Evolutionary conservation across 73 alveolate genomes (phyloP).

Genomic region (Chromera velia): DNA sequence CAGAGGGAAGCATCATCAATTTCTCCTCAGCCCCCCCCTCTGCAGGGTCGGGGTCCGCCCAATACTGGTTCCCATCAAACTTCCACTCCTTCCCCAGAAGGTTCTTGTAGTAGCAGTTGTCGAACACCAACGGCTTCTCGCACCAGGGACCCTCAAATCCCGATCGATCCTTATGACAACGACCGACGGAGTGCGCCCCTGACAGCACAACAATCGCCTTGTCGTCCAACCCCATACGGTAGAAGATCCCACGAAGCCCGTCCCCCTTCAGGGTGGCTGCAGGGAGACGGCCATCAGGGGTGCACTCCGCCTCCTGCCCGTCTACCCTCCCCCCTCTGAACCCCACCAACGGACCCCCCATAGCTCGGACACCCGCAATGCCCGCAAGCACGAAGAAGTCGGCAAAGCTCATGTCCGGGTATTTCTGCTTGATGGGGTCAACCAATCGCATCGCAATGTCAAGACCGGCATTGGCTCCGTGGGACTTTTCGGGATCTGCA

Average conservation of each 20-base stretch:
- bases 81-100: too few relatives aligned
- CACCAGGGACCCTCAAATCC: too few relatives aligned
- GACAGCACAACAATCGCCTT: slow-evolving; percentile 42
- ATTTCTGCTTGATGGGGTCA: slow-evolving; percentile 40
- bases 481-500: slow-evolving; percentile 26
- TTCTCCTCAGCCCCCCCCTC: too few relatives aligned
- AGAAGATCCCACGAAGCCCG: neutral
- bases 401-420: slow-evolving; percentile 30
- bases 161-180: slow-evolving; percentile 25
- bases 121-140: too few relatives aligned
- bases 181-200: slow-evolving; percentile 46
- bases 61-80: too few relatives aligned
- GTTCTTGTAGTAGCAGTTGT: too few relatives aligned
- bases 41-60: too few relatives aligned
- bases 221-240: slow-evolving; percentile 44
- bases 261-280: too few relatives aligned
- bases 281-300: too few relatives aligned
- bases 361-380: neutral
- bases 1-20: too few relatives aligned
- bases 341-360: neutral
- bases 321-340: too few relatives aligned
- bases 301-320: too few relatives aligned
- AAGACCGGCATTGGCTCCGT: slow-evolving; percentile 39
- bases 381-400: slow-evolving; percentile 35
- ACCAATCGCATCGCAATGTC: slow-evolving; percentile 20